These are phyloP conservation scores for Canna indica DNA, from an alignment of 176 grass and related monocot genomes.

Conservation along the genomic window DNA sequence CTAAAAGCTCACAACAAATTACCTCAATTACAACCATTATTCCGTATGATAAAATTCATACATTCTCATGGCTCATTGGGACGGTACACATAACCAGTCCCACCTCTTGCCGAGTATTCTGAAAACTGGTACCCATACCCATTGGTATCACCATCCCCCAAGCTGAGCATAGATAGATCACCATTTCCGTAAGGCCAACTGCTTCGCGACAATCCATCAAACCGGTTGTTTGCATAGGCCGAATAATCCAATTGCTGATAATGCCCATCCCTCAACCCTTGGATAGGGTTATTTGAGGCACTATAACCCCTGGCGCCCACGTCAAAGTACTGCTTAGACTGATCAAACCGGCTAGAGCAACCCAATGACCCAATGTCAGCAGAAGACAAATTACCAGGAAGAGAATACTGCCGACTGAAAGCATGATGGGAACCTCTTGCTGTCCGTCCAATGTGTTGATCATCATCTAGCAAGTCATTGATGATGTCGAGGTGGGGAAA, in stretches of 20 bases:
- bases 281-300: conserved; percentile 23
- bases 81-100: conserved; percentile 42
- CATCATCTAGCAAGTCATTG: conserved; percentile 86
- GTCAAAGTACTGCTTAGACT: conserved; percentile 29
- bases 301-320: conserved; percentile 29
- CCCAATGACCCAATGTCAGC: conserved; percentile 36
- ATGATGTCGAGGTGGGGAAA: conserved; percentile 99
- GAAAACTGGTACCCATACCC: conserved; percentile 40
- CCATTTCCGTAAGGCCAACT: conserved; percentile 47
- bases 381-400: conserved; percentile 44
- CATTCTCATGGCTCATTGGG: conserved; percentile 54
- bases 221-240: conserved; percentile 33
- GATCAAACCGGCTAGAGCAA: conserved; percentile 37
- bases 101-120: conserved; percentile 38
- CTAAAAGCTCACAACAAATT: conserved; percentile 38
- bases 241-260: conserved; percentile 55
- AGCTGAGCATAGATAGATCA: conserved; percentile 32
- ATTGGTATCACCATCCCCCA: conserved; percentile 32
- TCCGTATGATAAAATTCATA: conserved; percentile 32
- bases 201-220: conserved; percentile 48
- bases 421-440: conserved; percentile 18
- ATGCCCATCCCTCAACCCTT: conserved; percentile 33
- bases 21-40: conserved; percentile 51
- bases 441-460: conserved; percentile 37
- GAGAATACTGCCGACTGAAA: conserved; percentile 58